phyloP scores from a whole-genome alignment of 192 early-diverging fungal genomes.

The Diversispora eburnea region DNA sequence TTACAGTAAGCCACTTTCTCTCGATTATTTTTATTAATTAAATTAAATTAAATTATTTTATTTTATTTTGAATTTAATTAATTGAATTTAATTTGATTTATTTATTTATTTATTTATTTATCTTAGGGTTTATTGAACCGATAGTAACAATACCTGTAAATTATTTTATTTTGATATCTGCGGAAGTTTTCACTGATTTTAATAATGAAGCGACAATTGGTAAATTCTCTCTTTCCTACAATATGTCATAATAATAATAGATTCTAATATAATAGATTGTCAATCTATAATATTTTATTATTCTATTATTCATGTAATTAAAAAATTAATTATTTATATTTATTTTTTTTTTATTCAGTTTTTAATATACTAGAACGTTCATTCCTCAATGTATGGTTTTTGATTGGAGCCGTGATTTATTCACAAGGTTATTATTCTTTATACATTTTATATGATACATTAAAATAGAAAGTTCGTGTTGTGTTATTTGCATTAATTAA shows the following conservation, averaged over 20 bases:
- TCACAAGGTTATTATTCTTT: slow-evolving; percentile 11
- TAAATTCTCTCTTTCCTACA: not conserved
- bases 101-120: not conserved
- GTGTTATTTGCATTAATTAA: not conserved
- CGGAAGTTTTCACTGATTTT: slow-evolving; percentile 9
- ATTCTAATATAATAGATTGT: not conserved
- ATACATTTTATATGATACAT: too few relatives aligned
- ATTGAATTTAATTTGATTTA: not conserved
- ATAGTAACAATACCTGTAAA: slow-evolving; percentile 6
- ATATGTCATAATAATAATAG: too few relatives aligned
- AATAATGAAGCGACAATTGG: not conserved
- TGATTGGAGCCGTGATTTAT: slow-evolving; percentile 17
- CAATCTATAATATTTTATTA: not conserved
- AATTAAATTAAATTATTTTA: not conserved
- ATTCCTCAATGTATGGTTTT: slow-evolving; percentile 13
- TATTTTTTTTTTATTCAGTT: slow-evolving; percentile 1
- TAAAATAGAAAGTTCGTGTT: not conserved
- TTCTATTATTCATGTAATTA: not conserved
- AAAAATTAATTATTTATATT: not conserved
- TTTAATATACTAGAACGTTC: not conserved
- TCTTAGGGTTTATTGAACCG: slow-evolving; percentile 15
- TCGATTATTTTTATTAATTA: not conserved
- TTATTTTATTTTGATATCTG: slow-evolving; percentile 7
- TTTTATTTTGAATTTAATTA: not conserved
- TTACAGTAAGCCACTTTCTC: slow-evolving; percentile 18